Evolutionary conservation across 768 basidiomycete species (phyloP), one percentile per base, ranked within the genome.

Genomic region (Rhizopogon rudus): DNA sequence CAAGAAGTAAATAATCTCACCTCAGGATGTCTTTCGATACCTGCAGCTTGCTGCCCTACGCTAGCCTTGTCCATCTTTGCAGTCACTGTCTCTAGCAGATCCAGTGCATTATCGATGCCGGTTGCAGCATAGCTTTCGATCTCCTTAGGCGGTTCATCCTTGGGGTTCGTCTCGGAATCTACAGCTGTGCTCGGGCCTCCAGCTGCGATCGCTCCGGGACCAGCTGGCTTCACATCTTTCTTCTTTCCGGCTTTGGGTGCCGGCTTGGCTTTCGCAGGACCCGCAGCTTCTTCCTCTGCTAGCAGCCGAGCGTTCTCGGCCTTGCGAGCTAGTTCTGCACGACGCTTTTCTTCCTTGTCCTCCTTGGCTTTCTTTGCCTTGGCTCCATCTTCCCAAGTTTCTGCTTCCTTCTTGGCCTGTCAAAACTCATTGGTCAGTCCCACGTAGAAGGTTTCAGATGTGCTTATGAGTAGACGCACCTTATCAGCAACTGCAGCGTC

Each of bases 61-160:
- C 89, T 91, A 1, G 91, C 91, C 73, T 96, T 96, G 70, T 96
- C 94, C 81, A 83, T 86, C 79, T 93, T 94, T 3, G 91, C 90
- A 45, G 84, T 95, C 28, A 96, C 92, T 4, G 93, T 81, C 55
- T 92, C 89, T 58, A 97, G 69, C 53, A 96, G 77, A 71, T 98
- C 94, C 50, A 98, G 68, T 8, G 91, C 93, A 67, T 92, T 87
- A 65, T 98, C 94, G 52, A 98, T 81, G 12, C 94, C 94, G 22
- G 90, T 92, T 13, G 94, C 94, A 3, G 83, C 67, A 69, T 78
- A 90, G 64, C 85, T 87, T 72, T 93, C 86, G 12, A 79, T 69
- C 53, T 81, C 78, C 51, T 73, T 68, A 7, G 65, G 60, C 6
- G 68, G 54, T 29, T 71, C 68, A 35, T 51, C 65, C 52, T 61